A percentile compares a stretch with the other conserved stretches of the same genome.
Conservation (phyloP, 1,284 basidiomycete species). For the Xerocomus minutiporus region DNA sequence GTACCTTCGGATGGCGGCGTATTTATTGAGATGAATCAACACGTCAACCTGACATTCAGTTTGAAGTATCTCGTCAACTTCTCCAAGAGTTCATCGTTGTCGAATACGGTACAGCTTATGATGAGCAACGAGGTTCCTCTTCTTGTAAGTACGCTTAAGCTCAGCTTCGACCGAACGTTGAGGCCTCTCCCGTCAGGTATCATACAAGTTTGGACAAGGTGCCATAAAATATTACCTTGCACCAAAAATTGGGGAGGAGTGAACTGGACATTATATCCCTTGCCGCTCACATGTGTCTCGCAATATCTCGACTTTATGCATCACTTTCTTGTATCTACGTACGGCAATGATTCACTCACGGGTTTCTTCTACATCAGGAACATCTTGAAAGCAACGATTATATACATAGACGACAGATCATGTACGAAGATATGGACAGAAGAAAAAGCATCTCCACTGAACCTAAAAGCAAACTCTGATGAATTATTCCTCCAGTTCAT, state of each 20-base stretch:
- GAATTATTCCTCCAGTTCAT: conserved; percentile 18
- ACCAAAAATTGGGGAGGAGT: conserved; percentile 85
- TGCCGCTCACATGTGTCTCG: conserved; percentile 5
- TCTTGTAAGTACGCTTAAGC: conserved; percentile 47
- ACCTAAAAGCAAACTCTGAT: conserved; percentile 2
- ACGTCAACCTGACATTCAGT: conserved; percentile 92
- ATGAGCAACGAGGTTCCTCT: conserved; percentile 91
- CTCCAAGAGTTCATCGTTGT: conserved; percentile 83
- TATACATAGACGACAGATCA: conserved; percentile 9
- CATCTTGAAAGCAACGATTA: conserved; percentile 12
- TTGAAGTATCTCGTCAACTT: conserved; percentile 98
- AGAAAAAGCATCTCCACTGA: conserved; percentile 19
- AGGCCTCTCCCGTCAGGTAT: conserved; percentile 50
- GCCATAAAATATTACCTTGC: conserved; percentile 84
- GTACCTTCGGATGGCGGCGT: conserved; percentile 54
- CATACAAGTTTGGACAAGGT: conserved; percentile 82
- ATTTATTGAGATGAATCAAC: conserved; percentile 77
- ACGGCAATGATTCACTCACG: not conserved
- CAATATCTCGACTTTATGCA: conserved; percentile 9
- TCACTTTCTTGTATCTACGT: conserved; percentile 18
- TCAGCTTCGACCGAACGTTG: conserved; percentile 5
- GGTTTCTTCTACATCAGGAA: not conserved
- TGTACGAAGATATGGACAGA: not conserved
- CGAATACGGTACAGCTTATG: conserved; percentile 72
- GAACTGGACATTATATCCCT: conserved; percentile 10